Evolutionary conservation across 768 basidiomycete species (phyloP).

Genomic region (Saitozyma podzolica): DNA sequence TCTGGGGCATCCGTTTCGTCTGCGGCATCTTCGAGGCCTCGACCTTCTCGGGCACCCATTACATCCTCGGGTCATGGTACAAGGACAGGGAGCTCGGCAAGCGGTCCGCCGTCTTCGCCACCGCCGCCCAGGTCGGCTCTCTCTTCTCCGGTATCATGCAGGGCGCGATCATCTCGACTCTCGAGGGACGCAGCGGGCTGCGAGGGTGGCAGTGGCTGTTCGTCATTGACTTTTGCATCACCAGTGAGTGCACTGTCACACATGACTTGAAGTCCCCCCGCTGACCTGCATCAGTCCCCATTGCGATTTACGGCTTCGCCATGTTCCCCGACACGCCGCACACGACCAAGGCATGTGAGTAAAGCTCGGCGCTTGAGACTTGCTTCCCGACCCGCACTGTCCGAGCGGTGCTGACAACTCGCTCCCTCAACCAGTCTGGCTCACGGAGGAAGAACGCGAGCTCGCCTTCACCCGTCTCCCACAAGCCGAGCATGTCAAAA

Average conservation of each 20-base stretch:
- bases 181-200: conserved; percentile 28
- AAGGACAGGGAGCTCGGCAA: conserved; percentile 69
- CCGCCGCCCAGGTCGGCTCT: conserved; percentile 32
- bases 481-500: conserved; percentile 14
- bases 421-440: conserved; percentile 57
- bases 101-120: conserved; percentile 66
- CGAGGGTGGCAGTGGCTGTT: conserved; percentile 33
- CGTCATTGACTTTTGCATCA: conserved; percentile 26
- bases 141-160: conserved; percentile 44
- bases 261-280: not conserved
- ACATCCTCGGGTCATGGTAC: conserved; percentile 74
- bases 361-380: too few relatives aligned
- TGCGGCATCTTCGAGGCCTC: conserved; percentile 73
- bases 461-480: conserved; percentile 34
- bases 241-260: conserved; percentile 2
- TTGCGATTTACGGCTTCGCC: conserved; percentile 70
- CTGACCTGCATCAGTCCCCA: conserved; percentile 57
- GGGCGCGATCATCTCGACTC: conserved; percentile 29
- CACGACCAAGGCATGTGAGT: conserved; percentile 55
- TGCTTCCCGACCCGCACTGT: too few relatives aligned
- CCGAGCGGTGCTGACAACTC: too few relatives aligned
- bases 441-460: conserved; percentile 57
- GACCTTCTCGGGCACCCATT: conserved; percentile 74
- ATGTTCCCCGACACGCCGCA: conserved; percentile 72
- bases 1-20: conserved; percentile 71